Evolutionary conservation across 1,139 yeast species (phyloP).

Genomic region (Lodderomyces orthopsilosis): DNA sequence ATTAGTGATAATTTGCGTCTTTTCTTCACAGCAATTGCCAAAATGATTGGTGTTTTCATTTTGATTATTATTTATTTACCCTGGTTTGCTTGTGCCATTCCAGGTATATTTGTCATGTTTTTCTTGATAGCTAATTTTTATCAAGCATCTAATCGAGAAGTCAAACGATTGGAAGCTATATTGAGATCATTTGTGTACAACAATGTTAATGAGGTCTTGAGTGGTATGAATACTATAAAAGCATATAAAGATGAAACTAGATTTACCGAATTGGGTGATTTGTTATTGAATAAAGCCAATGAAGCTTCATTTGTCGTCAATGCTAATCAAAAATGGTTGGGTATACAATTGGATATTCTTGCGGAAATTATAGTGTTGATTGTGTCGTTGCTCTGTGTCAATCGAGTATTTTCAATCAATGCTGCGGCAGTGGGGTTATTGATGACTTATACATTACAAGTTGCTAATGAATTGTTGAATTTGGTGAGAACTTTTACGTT

Average conservation of each 20-base stretch:
- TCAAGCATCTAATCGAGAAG: conserved; percentile 38
- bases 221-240: conserved; percentile 69
- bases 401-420: conserved; percentile 57
- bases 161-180: conserved; percentile 42
- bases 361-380: conserved; percentile 47
- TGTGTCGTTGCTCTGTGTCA: conserved; percentile 59
- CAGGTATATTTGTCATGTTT: conserved; percentile 46
- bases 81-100: conserved; percentile 71
- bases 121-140: conserved; percentile 57
- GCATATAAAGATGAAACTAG: conserved; percentile 52
- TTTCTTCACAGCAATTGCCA: conserved; percentile 48
- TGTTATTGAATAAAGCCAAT: conserved; percentile 59
- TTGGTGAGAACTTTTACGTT: conserved; percentile 57
- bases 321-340: conserved; percentile 79
- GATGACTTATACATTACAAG: conserved; percentile 54
- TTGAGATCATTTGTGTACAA: conserved; percentile 44
- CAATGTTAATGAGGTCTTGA: conserved; percentile 71
- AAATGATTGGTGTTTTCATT: conserved; percentile 59
- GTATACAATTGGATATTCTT: conserved; percentile 56
- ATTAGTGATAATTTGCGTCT: conserved; percentile 58
- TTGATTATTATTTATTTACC: conserved; percentile 70
- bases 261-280: conserved; percentile 50
- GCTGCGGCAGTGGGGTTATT: conserved; percentile 74
- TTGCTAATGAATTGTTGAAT: conserved; percentile 48
- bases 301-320: conserved; percentile 67